Evolutionary conservation across 495 filamentous ascomycete species (phyloP), one percentile per base, ranked within the genome.

Genomic region (Penicillium desertorum): DNA sequence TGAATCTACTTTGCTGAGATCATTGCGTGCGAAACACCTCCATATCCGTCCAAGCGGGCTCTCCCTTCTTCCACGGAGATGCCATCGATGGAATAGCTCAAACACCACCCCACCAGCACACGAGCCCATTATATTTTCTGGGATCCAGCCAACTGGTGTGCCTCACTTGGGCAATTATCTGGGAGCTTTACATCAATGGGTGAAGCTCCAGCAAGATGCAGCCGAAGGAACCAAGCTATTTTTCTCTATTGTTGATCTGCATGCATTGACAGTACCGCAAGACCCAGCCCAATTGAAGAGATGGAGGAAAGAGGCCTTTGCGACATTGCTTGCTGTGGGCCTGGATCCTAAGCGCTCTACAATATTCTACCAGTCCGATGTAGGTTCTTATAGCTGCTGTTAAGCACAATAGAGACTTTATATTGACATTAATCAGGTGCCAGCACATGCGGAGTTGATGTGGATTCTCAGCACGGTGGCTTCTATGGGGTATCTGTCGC

Each of bases 151-250:
- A 17, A 98, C 94, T 5, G 94, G 92, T 5, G 75, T 96, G 10
- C 95, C 94, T n/a, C 95, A 98, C 68, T 77, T 98, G 32, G 94
- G 94, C 14, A 98, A 98, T 72, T 98, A 98, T 68, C 80, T 97
- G 9, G 94, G 94, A 12, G 95, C 94, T n/a, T 75, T 98, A 52
- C 81, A 83, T 29, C 82, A 89, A 77, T 98, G 94, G 94, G 86
- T 86, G 36, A 76, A 78, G 56, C 74, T 97, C 6, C 92, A 97
- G 62, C 78, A 92, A 65, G 71, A 77, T 16, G 75, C 85, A 0
- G 54, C 69, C 0, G 59, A 75, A 16, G 70, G 76, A 5, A 81
- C 83, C 8, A 88, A 78, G 45, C 72, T 96, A 37, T 57, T 96
- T 8, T 98, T 87, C 75, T 92, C 84, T 11, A 83, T 98, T 51